Evolutionary conservation across 139 green algal genomes (phyloP).

Genomic region (Asterochloris sp.): DNA sequence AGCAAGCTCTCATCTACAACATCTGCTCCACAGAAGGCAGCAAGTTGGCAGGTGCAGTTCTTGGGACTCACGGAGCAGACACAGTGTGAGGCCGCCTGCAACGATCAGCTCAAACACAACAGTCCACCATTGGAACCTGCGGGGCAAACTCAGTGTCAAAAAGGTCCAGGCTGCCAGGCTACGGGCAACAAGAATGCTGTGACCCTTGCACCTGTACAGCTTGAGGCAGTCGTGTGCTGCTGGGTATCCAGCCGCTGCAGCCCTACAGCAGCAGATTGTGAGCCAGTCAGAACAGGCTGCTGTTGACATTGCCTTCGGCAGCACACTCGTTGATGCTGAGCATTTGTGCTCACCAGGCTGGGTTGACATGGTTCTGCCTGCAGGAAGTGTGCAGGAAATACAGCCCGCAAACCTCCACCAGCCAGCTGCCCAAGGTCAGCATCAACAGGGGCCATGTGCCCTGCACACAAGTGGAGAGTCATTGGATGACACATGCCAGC

Average conservation of each 20-base stretch:
- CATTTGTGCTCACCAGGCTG: neutral
- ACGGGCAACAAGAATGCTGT: too few relatives aligned
- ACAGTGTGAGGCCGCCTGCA: neutral
- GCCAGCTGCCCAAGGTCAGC: slow-evolving; percentile 3
- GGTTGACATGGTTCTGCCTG: neutral
- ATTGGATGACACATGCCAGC: too few relatives aligned
- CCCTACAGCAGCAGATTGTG: neutral
- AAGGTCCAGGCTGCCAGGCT: too few relatives aligned
- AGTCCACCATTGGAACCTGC: neutral
- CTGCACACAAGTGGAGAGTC: too few relatives aligned
- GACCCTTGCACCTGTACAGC: neutral
- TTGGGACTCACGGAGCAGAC: neutral
- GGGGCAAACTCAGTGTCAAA: too few relatives aligned
- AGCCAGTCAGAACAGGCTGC: slow-evolving; percentile 4
- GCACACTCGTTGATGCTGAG: too few relatives aligned
- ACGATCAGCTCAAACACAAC: neutral
- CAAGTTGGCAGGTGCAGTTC: neutral
- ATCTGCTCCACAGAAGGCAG: neutral
- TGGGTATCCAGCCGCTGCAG: neutral
- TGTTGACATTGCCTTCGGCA: neutral
- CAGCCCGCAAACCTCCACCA: slow-evolving; percentile 9
- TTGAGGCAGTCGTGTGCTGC: neutral
- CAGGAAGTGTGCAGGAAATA: slow-evolving; percentile 3
- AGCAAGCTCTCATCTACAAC: neutral
- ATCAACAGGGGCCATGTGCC: neutral